These are phyloP conservation scores for Hypoxylon subgilvum DNA, from an alignment of 495 filamentous ascomycete genomes.

Conservation along the genomic window DNA sequence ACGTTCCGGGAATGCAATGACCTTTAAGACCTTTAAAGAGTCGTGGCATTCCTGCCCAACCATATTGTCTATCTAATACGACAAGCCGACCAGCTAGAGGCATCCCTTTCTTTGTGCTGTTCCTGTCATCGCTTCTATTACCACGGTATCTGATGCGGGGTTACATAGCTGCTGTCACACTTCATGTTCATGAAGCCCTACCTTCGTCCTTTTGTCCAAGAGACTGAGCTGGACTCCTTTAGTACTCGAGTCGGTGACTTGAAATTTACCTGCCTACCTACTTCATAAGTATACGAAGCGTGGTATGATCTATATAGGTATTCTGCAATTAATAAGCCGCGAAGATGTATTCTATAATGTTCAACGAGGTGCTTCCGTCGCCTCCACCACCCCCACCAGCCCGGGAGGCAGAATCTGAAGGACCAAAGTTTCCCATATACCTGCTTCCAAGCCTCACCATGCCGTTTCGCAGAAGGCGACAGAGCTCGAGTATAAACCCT, in stretches of 20 bases:
- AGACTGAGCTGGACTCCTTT: conserved; percentile 20
- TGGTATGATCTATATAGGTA: not conserved
- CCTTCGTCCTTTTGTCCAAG: not conserved
- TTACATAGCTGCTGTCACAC: conserved; percentile 2
- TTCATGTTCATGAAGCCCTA: conserved; percentile 10
- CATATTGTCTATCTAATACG: conserved; percentile 6
- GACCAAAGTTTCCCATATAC: conserved; percentile 50
- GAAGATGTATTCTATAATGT: conserved; percentile 37
- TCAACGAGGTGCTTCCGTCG: conserved; percentile 26
- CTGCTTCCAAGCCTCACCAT: conserved; percentile 55
- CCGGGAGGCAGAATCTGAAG: conserved; percentile 12
- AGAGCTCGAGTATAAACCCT: conserved; percentile 9
- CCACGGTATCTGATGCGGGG: conserved; percentile 37
- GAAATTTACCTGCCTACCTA: too few species aligned
- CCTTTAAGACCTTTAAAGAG: conserved; percentile 19
- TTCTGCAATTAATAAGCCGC: not conserved
- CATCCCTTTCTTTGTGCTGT: not conserved
- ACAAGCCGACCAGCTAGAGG: not conserved
- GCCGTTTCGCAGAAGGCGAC: conserved; percentile 50
- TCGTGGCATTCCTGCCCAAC: conserved; percentile 24
- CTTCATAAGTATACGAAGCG: not conserved
- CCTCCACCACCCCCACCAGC: conserved; percentile 21
- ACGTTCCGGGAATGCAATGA: conserved; percentile 14
- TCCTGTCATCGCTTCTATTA: conserved; percentile 10
- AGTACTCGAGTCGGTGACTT: not conserved